These are phyloP conservation scores for Solanum pinnatisectum DNA, from an alignment of 257 asterid species.

Conservation along the genomic window DNA sequence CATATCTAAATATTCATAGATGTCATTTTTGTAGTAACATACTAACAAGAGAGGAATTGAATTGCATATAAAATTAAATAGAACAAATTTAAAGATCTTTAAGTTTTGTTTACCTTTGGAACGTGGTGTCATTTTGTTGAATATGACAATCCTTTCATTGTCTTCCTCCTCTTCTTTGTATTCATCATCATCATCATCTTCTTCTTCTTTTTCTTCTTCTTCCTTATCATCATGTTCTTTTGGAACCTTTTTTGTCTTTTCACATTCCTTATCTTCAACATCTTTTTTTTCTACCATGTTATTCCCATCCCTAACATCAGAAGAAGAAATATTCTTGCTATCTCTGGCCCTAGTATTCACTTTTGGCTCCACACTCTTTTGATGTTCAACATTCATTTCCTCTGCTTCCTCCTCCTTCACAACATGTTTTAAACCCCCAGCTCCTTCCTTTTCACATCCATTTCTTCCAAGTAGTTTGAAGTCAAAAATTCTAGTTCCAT, in stretches of 20 bases:
- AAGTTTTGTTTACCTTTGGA: neutral
- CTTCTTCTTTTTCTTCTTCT: neutral
- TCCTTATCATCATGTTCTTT: neutral
- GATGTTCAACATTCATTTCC: neutral
- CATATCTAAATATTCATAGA: too few relatives aligned
- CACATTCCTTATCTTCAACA: too few relatives aligned
- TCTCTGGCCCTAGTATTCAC: neutral
- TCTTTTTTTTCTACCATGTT: too few relatives aligned
- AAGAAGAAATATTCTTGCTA: too few relatives aligned
- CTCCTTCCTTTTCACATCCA: neutral
- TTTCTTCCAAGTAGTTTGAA: neutral
- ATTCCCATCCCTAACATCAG: too few relatives aligned
- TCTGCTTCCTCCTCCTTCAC: neutral
- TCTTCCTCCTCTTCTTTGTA: neutral
- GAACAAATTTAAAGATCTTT: too few relatives aligned
- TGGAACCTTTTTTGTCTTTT: too few relatives aligned
- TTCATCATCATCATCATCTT: neutral
- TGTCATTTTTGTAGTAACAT: too few relatives aligned
- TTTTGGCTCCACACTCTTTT: neutral
- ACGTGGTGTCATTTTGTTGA: neutral
- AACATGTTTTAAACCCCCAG: neutral
- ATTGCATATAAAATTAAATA: too few relatives aligned
- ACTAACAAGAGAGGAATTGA: neutral
- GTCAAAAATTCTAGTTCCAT: neutral
- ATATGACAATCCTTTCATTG: neutral